Evolutionary conservation across 352 stramenopile species (phyloP).

Genomic region (Elongisporangium prolatum): DNA sequence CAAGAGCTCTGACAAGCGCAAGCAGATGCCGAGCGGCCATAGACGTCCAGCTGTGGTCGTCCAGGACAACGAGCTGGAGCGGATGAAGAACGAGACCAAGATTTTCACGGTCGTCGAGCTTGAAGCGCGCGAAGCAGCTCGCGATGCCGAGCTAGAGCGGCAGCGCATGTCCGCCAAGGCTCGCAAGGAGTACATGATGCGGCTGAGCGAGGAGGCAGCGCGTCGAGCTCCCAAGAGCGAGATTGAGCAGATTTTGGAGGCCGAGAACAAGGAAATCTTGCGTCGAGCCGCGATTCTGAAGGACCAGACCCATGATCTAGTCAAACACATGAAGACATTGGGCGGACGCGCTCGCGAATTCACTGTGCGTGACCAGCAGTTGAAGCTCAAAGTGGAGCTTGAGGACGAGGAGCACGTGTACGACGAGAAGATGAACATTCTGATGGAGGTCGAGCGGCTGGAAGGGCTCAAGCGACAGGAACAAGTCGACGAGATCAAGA

Average conservation of each 20-base stretch:
- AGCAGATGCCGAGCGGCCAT: conserved; percentile 5
- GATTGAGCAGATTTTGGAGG: conserved; percentile 72
- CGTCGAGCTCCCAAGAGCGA: conserved; percentile 64
- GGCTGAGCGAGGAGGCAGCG: conserved; percentile 57
- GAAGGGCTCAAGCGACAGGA: conserved; percentile 90
- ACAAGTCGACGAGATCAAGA: conserved; percentile 84
- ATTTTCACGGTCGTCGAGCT: conserved; percentile 53
- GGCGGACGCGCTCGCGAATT: conserved; percentile 90
- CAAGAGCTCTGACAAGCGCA: conserved; percentile 9
- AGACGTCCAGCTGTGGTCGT: conserved; percentile 18
- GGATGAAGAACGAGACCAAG: conserved; percentile 64
- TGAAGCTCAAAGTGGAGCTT: conserved; percentile 56
- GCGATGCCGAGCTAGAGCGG: conserved; percentile 50
- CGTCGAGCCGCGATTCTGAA: conserved; percentile 50
- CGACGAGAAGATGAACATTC: conserved; percentile 92
- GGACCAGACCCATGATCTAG: conserved; percentile 84
- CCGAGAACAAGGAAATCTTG: conserved; percentile 59
- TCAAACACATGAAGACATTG: conserved; percentile 93
- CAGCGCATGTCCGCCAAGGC: conserved; percentile 55
- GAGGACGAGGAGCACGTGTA: conserved; percentile 84
- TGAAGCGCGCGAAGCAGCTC: conserved; percentile 49
- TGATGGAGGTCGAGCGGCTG: conserved; percentile 94
- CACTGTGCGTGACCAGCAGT: conserved; percentile 93
- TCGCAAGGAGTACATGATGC: conserved; percentile 79
- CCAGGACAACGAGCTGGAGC: conserved; percentile 35